Conservation (phyloP, 495 filamentous ascomycete genomes). For the Xylaria acuta region DNA sequence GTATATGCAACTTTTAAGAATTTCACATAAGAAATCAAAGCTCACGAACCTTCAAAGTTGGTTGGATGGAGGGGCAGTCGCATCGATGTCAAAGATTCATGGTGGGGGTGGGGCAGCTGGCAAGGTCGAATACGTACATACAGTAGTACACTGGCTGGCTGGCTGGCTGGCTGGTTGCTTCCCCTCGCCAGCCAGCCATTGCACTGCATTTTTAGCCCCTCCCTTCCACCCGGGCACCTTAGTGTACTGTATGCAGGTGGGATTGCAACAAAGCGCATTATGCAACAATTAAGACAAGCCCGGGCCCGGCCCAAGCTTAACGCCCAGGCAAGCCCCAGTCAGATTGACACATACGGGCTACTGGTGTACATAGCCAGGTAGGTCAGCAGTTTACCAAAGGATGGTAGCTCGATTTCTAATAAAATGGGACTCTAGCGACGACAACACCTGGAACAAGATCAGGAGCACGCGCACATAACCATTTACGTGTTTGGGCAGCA, state of each 20-base stretch:
- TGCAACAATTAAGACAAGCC: slow-evolving; percentile 2
- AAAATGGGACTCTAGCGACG: background rate
- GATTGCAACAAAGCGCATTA: slow-evolving; percentile 15
- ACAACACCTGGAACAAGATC: background rate
- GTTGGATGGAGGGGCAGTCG: slow-evolving; percentile 23
- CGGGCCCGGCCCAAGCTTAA: no score
- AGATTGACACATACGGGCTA: no score
- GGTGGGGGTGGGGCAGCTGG: slow-evolving; percentile 24
- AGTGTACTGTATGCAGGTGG: no score
- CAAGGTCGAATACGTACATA: no score
- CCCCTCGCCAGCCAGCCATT: no score
- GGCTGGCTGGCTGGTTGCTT: no score
- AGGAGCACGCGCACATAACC: background rate
- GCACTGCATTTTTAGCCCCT: background rate
- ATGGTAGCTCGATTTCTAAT: background rate
- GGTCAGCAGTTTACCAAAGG: background rate
- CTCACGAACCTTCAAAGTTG: slow-evolving; percentile 1
- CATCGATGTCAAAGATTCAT: background rate
- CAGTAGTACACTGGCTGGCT: no score
- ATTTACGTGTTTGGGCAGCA: background rate
- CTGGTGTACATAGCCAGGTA: background rate
- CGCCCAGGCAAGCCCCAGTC: no score
- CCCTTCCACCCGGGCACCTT: no score
- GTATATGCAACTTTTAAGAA: background rate
- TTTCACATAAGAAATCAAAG: background rate